Conservation (phyloP, 768 basidiomycete genomes). For the Amanita thiersii region DNA sequence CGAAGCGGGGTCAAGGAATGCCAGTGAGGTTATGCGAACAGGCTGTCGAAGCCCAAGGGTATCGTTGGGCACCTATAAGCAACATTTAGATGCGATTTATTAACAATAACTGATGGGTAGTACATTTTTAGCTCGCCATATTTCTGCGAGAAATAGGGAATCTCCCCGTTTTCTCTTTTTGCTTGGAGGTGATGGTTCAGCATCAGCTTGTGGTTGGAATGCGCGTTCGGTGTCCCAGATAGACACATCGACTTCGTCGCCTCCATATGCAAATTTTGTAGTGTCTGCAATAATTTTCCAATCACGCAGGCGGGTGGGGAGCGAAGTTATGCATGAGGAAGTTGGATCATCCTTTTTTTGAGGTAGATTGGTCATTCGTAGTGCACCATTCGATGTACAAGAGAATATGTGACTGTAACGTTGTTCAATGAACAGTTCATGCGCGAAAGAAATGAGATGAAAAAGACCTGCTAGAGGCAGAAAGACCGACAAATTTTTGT, state of each 20-base stretch:
- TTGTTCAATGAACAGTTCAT: not conserved
- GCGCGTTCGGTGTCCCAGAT: slow-evolving; percentile 64
- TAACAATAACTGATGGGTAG: slow-evolving; percentile 12
- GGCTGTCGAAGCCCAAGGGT: slow-evolving; percentile 68
- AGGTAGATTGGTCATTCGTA: slow-evolving; percentile 37
- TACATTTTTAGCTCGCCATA: slow-evolving; percentile 84
- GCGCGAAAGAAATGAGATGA: not conserved
- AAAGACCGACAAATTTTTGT: slow-evolving; percentile 57
- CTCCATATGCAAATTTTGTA: slow-evolving; percentile 68
- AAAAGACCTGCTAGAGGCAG: slow-evolving; percentile 40
- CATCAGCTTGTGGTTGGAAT: slow-evolving; percentile 28
- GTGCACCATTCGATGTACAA: slow-evolving; percentile 71
- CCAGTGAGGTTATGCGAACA: slow-evolving; percentile 63
- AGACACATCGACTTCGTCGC: slow-evolving; percentile 80
- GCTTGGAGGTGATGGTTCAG: slow-evolving; percentile 13
- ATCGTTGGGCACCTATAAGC: slow-evolving; percentile 63
- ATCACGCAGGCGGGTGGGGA: slow-evolving; percentile 63
- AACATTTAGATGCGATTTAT: not conserved
- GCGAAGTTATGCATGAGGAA: slow-evolving; percentile 25
- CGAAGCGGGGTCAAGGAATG: slow-evolving; percentile 40
- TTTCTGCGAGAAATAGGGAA: slow-evolving; percentile 58
- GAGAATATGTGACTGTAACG: slow-evolving; percentile 44
- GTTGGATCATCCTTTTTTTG: slow-evolving; percentile 16
- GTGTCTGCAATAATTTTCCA: slow-evolving; percentile 52
- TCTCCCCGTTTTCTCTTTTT: slow-evolving; percentile 57